Base-by-base conservation (phyloP, 1,139 yeast species). In the Candida frijolesensis region DNA sequence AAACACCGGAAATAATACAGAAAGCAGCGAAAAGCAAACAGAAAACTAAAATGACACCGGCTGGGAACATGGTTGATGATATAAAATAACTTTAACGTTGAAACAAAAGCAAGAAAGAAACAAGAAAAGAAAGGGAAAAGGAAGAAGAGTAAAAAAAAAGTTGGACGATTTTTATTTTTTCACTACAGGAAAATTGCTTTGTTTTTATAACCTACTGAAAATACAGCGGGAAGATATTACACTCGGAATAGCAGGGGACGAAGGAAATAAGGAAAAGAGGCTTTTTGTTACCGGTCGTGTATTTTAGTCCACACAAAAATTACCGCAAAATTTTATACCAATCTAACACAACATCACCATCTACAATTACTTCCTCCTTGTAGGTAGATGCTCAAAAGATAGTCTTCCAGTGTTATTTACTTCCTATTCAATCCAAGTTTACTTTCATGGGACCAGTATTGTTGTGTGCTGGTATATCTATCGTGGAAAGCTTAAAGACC, bases 21-120 rank as follows among this genome's bases (percentile, higher is more conserved):
- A 64, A 66, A 56, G 77, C 79, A 62, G 68, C 69, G 68, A 76
- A 76, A 54, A 76, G 54, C 61, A 76, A 72, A 59, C 73, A 75
- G 66, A 76, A 76, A 59, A 76, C 81, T 63, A 76, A 68, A 63
- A 76, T 76, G 71, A 76, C 81, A 71, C 81, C 81, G 44, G 80
- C 64, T 65, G 81, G 81, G 54, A 76, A 71, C 81, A 76, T 76
- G 61, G 57, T 64, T 33, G 39, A 35, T 39, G 19, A 25, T 6
- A 32, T 37, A 14, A 27, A 25, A 8, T 25, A 25, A 25, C 10
- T 8, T 25, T 25, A 25, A 25, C 10, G 29, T 25, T 8, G 8
- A 25, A 25, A 2, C 10, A 25, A 25, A 6, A 22, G 7, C 25
- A 25, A 11, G 15, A 34, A 22, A 10, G 11, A 25, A 15, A 27